Evolutionary conservation across 2,329 filamentous ascomycete species (phyloP).

Genomic region (Diaporthe velutina): DNA sequence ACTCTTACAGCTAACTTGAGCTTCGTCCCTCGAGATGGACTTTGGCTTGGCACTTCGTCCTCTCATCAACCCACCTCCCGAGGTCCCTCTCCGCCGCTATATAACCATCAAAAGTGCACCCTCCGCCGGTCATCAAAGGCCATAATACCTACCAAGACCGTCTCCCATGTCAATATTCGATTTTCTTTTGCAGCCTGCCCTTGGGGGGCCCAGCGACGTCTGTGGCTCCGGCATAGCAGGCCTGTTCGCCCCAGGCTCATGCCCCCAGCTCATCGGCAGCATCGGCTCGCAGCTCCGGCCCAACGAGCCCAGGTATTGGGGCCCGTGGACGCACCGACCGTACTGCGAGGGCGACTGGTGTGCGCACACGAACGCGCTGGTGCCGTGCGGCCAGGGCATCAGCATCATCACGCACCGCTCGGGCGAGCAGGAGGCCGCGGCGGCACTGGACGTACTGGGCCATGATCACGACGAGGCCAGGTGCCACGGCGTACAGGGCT

Average conservation of each 20-base stretch:
- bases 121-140: too few species aligned
- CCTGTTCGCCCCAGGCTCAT: not conserved
- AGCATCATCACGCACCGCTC: conserved; percentile 20
- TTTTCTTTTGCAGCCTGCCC: not conserved
- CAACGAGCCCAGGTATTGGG: conserved; percentile 11
- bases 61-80: too few species aligned
- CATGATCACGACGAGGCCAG: not conserved
- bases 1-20: too few species aligned
- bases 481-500: too few species aligned
- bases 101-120: too few species aligned
- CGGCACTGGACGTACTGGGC: not conserved
- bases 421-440: not conserved
- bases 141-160: too few species aligned
- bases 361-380: conserved; percentile 2
- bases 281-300: not conserved
- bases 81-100: too few species aligned
- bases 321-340: conserved; percentile 11
- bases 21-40: too few species aligned
- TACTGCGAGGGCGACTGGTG: conserved; percentile 3
- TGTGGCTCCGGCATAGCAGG: not conserved
- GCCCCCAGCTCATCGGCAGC: not conserved
- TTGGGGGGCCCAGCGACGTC: not conserved
- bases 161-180: not conserved
- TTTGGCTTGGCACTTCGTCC: too few species aligned
- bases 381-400: conserved; percentile 4